A percentile compares a stretch with the other conserved stretches of the same genome.
phyloP scores from a whole-genome alignment of 1,284 basidiomycete genomes.

The Pseudozyma tsukubaensis region DNA sequence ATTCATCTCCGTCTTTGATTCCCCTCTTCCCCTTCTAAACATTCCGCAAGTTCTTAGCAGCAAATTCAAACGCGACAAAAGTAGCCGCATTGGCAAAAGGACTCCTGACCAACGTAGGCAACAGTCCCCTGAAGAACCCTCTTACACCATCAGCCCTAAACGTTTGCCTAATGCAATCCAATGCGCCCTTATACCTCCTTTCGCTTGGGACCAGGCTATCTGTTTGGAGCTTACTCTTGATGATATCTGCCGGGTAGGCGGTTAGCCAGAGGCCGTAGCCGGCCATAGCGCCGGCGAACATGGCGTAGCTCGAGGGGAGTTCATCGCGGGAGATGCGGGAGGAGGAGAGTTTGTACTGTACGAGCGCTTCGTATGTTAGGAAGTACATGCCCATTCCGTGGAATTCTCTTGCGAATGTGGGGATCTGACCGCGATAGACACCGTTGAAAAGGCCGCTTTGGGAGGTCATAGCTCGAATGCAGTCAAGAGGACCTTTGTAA shows the following conservation, averaged over 20 bases:
- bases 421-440: slow-evolving; percentile 90
- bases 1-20: not conserved
- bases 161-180: slow-evolving; percentile 84
- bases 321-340: slow-evolving; percentile 38
- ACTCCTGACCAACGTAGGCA: slow-evolving; percentile 85
- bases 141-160: slow-evolving; percentile 82
- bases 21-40: slow-evolving; percentile 5
- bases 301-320: slow-evolving; percentile 53
- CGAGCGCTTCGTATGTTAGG: slow-evolving; percentile 89
- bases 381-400: slow-evolving; percentile 73
- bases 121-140: slow-evolving; percentile 89
- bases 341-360: slow-evolving; percentile 79
- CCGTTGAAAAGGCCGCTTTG: slow-evolving; percentile 70
- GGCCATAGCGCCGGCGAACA: slow-evolving; percentile 62
- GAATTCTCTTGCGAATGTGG: slow-evolving; percentile 88
- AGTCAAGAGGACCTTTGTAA: slow-evolving; percentile 69
- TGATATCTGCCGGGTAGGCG: slow-evolving; percentile 92
- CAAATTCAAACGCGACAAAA: slow-evolving; percentile 65
- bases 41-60: slow-evolving; percentile 34
- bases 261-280: slow-evolving; percentile 66
- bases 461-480: slow-evolving; percentile 28
- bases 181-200: slow-evolving; percentile 80
- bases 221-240: slow-evolving; percentile 94
- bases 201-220: slow-evolving; percentile 73
- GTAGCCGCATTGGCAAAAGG: slow-evolving; percentile 67